Base-by-base conservation (phyloP, 108 stramenopile genomes). In the Conticribra weissflogii region DNA sequence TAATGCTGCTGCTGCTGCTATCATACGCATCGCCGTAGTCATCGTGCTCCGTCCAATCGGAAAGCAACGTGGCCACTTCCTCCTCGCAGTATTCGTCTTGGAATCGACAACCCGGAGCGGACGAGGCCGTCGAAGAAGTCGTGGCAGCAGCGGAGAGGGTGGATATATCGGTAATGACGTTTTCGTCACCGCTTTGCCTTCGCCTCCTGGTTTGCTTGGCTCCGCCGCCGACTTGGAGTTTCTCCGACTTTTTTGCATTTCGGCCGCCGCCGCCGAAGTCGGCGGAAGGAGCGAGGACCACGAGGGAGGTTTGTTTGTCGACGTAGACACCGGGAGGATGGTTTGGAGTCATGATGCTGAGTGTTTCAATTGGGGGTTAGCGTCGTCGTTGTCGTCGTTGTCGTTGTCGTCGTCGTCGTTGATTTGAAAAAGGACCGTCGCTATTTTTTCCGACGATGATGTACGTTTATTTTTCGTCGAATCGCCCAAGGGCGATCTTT, bases 261-360 rank as follows among this genome's bases (percentile, higher is more conserved):
- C 5, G 5, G 36, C 12, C 12, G 36, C 12, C 36, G 36, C 12
- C 36, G 5, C 12, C 36, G 5, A 9, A 5, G 5, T 41, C 8
- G 23, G 5, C 23, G 28, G 28, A 30, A 28, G 14, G 14, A 27
- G 14, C 27, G 55, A 16, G 14, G 55, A 56, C 25, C 15, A 15
- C 7, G 28, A 56, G 55, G 9, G 55, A 56, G 55, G 21, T 56
- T 8, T 30, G 55, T 29, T 56, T 56, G 55, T 56, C 55, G 23
- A 56, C 29, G 3, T 17, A 25, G 3, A 56, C 55, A 5, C 55
- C 55, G 3, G 55, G 55, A 9, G 55, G 50, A 45, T n/a, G n/a
- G n/a, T n/a, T n/a, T n/a, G n/a, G n/a, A n/a, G n/a, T n/a, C n/a
- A n/a, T n/a, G n/a, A n/a, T n/a, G n/a, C n/a, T n/a, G n/a, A n/a